Evolutionary conservation across 2,329 filamentous ascomycete genomes (phyloP).

Genomic region (Dothistroma septosporum): DNA sequence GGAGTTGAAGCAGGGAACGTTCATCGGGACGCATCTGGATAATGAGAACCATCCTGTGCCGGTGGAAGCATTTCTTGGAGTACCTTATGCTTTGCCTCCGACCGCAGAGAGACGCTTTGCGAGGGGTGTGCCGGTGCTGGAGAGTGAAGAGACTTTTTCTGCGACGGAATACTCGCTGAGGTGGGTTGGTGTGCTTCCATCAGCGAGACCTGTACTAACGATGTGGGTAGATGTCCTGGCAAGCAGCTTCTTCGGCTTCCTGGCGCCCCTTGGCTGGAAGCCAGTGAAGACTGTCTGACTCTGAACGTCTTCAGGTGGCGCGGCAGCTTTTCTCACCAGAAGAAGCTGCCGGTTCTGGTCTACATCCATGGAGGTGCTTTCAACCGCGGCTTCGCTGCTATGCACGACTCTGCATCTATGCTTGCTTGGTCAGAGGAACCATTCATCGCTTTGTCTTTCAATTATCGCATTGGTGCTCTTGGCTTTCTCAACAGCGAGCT

Average conservation of each 20-base stretch:
- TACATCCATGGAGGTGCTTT: conserved; percentile 63
- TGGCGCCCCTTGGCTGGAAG: conserved; percentile 22
- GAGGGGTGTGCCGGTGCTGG: conserved; percentile 42
- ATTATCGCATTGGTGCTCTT: conserved; percentile 61
- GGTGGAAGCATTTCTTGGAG: conserved; percentile 37
- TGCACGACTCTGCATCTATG: conserved; percentile 52
- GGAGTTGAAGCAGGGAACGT: conserved; percentile 21
- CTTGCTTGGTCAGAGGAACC: conserved; percentile 50
- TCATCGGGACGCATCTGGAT: conserved; percentile 21
- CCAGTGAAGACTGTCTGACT: conserved; percentile 55
- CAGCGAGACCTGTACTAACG: conserved; percentile 1
- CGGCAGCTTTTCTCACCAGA: conserved; percentile 34
- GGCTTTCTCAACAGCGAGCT: conserved; percentile 61
- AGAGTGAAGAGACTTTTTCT: conserved; percentile 32
- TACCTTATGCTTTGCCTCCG: conserved; percentile 44
- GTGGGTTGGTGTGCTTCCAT: conserved; percentile 25
- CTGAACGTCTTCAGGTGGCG: conserved; percentile 54
- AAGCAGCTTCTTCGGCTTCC: conserved; percentile 26
- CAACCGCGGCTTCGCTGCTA: conserved; percentile 45
- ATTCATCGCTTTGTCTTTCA: conserved; percentile 56
- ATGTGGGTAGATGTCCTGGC: conserved; percentile 24
- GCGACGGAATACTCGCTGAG: conserved; percentile 31
- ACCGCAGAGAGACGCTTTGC: conserved; percentile 52
- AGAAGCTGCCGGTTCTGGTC: conserved; percentile 52
- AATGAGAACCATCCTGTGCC: conserved; percentile 21